Base-by-base conservation (phyloP, 2,329 filamentous ascomycete genomes). In the Cryphonectria naterciae region DNA sequence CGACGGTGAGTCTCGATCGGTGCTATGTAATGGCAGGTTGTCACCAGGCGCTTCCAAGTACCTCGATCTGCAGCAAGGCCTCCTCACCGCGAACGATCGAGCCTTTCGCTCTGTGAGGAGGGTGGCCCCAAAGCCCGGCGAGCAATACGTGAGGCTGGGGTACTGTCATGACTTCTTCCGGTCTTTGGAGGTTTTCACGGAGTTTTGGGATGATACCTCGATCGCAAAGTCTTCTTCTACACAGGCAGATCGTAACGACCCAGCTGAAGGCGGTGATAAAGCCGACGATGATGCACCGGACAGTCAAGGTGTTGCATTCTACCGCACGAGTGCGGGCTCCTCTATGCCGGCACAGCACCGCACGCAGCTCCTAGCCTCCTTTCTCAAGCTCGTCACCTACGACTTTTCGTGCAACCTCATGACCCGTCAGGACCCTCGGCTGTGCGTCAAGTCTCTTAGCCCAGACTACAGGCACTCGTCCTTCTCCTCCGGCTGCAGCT, bases 81-180 rank as follows among this genome's bases (percentile, higher is more conserved):
- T 91, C 10, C 85, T 84, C 22, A 83, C 85, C 68, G 74, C 80
- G 35, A 91, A 91, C 73, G 84, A 87, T 58, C 82, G 85, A 56
- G 89, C 89, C 10, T 91, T 89, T 76, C 86, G 88, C 37, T 88
- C 87, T 1, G 85, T 91, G 68, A 85, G 88, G 35, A 85, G 89
- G 61, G 81, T 90, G n/a, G 83, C 84, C 7, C 81, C 86, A 0
- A 83, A 84, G 46, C 84, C 84, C 56, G 89, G 88, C 56, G 85
- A 85, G 75, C 80, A 83, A 62, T 82, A 85, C 49, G 83, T 85
- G 41, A 85, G 88, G 8, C 79, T 91, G 10, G 89, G 89, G 19
- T 90, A 90, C 74, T 85, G 87, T 6, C 91, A 90, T 75, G 89
- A 91, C 78, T 91, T 91, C 78, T 91, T 87, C 79, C 87, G 87